Percentiles rank a stretch among this genome's conserved stretches.
Conservation (phyloP, 1,284 basidiomycete species). For the Rugosomyces carneus region DNA sequence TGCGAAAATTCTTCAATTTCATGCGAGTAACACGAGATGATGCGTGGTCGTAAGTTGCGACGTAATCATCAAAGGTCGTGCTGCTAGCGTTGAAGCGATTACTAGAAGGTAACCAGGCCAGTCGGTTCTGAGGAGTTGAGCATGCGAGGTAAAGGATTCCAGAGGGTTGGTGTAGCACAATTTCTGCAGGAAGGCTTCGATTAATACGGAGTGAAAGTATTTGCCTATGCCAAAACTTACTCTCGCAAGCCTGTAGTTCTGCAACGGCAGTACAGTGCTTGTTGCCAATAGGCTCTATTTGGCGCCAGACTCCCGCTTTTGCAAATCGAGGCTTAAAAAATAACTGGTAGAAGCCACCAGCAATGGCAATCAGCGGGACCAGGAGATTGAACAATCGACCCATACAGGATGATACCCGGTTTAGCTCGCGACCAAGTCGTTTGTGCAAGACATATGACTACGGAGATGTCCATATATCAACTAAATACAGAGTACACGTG, state of each 20-base stretch:
- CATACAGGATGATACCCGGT: too few species aligned
- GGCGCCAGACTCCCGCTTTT: conserved; percentile 37
- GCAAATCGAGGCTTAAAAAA: conserved; percentile 35
- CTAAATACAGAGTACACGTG: too few species aligned
- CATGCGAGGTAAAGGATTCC: conserved; percentile 69
- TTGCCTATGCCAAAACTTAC: conserved; percentile 27
- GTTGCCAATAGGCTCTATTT: conserved; percentile 39
- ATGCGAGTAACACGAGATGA: conserved; percentile 13
- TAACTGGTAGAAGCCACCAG: conserved; percentile 34
- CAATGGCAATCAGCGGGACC: conserved; percentile 26
- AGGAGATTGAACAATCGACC: too few species aligned
- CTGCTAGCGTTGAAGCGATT: conserved; percentile 40
- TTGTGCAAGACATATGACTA: too few species aligned
- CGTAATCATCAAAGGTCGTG: conserved; percentile 44
- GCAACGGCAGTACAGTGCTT: conserved; percentile 40
- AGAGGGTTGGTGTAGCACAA: conserved; percentile 47
- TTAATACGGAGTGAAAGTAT: neutral
- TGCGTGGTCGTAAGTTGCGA: conserved; percentile 54
- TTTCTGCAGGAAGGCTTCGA: conserved; percentile 34
- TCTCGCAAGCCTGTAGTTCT: conserved; percentile 61
- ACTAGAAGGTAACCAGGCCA: conserved; percentile 51
- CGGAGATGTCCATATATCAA: too few species aligned
- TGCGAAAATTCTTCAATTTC: conserved; percentile 26
- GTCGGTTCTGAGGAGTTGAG: conserved; percentile 45
- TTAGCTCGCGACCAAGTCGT: too few species aligned